Percentiles rank a stretch among this genome's conserved stretches.
Evolutionary conservation across 257 asterid species (phyloP).

Genomic region (Petunia secreta): DNA sequence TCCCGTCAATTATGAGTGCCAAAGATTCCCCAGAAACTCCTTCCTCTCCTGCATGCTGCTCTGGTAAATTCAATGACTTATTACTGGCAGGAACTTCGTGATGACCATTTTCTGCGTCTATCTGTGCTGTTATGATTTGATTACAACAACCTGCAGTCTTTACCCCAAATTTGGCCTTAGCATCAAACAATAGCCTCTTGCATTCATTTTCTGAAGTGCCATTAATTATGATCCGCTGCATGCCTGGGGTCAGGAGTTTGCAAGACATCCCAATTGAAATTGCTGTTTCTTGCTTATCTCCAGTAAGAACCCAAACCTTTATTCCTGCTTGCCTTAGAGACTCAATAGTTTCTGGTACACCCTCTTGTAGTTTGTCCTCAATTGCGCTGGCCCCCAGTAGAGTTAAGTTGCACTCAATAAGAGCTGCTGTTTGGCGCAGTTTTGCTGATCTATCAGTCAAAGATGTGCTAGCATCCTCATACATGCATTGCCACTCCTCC

Average conservation of each 20-base stretch:
- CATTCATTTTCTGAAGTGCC: constrained; percentile 92
- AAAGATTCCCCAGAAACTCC: constrained; percentile 52
- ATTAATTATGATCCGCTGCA: constrained; percentile 84
- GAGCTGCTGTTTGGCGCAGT: constrained; percentile 86
- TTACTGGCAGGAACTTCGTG: constrained; percentile 54
- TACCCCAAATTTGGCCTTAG: constrained; percentile 65
- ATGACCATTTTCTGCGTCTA: constrained; percentile 51
- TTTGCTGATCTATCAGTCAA: constrained; percentile 85
- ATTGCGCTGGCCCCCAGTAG: constrained; percentile 97
- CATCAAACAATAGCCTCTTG: constrained; percentile 76
- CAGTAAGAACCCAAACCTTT: constrained; percentile 98
- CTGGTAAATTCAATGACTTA: constrained; percentile 47
- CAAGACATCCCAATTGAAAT: constrained; percentile 95
- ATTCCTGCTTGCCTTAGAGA: constrained; percentile 95
- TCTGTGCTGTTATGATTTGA: constrained; percentile 43
- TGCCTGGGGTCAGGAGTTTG: constrained; percentile 89
- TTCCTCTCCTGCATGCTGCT: constrained; percentile 47
- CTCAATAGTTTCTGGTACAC: constrained; percentile 96
- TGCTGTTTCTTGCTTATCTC: constrained; percentile 99
- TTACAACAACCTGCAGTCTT: constrained; percentile 44
- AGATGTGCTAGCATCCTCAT: constrained; percentile 96
- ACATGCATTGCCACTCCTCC: constrained; percentile 86
- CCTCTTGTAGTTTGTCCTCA: constrained; percentile 96
- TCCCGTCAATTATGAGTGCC: constrained; percentile 97
- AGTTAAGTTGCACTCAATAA: constrained; percentile 80